phyloP scores from a whole-genome alignment of 202 grass and related monocot genomes.

The Hordeum pubiflorum region DNA sequence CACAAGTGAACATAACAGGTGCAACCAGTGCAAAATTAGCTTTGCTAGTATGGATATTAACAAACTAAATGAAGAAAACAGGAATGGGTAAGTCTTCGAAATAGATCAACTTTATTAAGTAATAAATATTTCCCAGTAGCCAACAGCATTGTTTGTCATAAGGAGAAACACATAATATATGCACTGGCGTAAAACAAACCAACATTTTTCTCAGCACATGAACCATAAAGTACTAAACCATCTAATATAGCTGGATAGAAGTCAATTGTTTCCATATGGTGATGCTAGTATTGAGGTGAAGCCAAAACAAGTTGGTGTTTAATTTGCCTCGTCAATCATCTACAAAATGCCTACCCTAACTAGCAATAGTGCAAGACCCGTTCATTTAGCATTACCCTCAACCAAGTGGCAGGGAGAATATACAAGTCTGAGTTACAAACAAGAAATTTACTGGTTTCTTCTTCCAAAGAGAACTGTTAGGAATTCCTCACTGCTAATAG shows the following conservation, averaged over 20 bases:
- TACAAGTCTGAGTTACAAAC: neutral
- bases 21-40: neutral
- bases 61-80: neutral
- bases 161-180: neutral
- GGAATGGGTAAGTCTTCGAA: neutral
- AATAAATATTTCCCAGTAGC: neutral
- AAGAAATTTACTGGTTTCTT: neutral
- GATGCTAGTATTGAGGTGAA: neutral
- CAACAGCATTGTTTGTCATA: constrained; percentile 5
- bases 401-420: neutral
- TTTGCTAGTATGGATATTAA: neutral
- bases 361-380: neutral
- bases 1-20: neutral
- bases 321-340: neutral
- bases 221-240: neutral
- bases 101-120: neutral
- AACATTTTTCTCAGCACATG: neutral
- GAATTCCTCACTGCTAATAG: neutral
- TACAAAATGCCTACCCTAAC: neutral
- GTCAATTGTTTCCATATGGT: neutral
- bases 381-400: neutral
- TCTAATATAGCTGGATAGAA: neutral
- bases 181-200: neutral
- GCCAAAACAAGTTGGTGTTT: neutral
- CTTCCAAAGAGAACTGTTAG: neutral